These are phyloP conservation scores for Pseudonitzschia multistriata DNA, from an alignment of 108 stramenopile species.

Conservation along the genomic window DNA sequence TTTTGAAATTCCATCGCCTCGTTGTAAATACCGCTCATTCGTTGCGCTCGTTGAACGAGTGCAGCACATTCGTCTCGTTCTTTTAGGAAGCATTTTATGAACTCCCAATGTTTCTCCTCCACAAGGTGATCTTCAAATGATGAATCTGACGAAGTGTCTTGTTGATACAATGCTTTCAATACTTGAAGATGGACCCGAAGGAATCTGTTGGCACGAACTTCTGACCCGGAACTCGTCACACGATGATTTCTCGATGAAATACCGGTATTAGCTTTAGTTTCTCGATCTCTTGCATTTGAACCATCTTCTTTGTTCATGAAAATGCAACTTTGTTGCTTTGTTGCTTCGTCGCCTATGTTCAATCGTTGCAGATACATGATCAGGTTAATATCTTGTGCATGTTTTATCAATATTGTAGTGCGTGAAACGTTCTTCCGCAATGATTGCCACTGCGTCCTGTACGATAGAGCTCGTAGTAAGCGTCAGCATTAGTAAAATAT, in stretches of 20 bases:
- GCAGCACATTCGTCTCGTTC: constrained; percentile 11
- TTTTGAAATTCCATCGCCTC: constrained; percentile 25
- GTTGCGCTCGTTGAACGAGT: constrained; percentile 15
- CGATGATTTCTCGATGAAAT: too few relatives aligned
- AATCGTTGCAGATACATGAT: background rate
- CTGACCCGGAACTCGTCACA: too few relatives aligned
- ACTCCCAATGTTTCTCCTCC: constrained; percentile 14
- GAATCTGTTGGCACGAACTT: constrained; percentile 20
- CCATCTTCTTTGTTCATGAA: too few relatives aligned
- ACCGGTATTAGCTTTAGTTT: too few relatives aligned
- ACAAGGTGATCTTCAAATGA: constrained; percentile 15
- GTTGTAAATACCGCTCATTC: constrained; percentile 12
- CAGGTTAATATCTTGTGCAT: too few relatives aligned
- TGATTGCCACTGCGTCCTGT: too few relatives aligned
- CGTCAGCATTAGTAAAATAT: too few relatives aligned
- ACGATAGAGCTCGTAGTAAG: too few relatives aligned
- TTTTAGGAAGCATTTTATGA: constrained; percentile 22
- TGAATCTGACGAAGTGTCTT: background rate
- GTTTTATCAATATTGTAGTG: too few relatives aligned
- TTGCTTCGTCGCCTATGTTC: background rate
- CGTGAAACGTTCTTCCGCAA: too few relatives aligned
- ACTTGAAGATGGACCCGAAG: constrained; percentile 25
- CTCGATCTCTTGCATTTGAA: too few relatives aligned
- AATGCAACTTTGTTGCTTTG: too few relatives aligned
- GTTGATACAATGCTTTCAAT: constrained; percentile 20